Evolutionary conservation across 164 flowering plant species (phyloP), one percentile per base, ranked within the genome.

Genomic region (Akebia trifoliata): DNA sequence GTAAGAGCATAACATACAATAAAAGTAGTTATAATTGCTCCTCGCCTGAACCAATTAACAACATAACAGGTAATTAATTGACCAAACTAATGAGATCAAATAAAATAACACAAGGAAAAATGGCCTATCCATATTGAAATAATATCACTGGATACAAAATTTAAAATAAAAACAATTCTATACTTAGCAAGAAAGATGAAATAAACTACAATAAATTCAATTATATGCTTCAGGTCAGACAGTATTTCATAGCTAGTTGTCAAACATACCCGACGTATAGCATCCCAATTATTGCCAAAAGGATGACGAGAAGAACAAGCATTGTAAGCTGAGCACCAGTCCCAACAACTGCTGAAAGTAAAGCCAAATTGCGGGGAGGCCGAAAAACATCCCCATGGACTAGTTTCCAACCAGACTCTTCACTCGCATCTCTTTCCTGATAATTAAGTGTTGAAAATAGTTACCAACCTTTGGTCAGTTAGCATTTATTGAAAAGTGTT

Each of bases 401-500:
- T 76, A 93, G 97, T 65, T 93, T 93, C 98, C 98, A 93, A 34
- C 98, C 98, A 66, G 98, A 90, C 73, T 93, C 98, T 70, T 93
- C 98, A 70, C 86, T 93, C 22, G 83, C 98, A 78, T 93, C 98
- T 71, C 98, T 81, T 70, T 93, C 98, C 98, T 93, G 80, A 38
- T 47, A 42, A 61, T 29, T 15, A 60, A 14, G 4, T 17, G 18
- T 44, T 14, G 15, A 54, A 25, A 37, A 49, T 15, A 35, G 46
- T 38, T 42, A 67, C 9, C 54, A 49, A 0, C 29, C 24, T 32
- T 17, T 5, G 12, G 36, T 28, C 20, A 32, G 49, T 37, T 12
- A 54, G 11, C 38, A 28, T 26, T 47, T 28, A 14, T 26, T 35
- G 17, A n/a, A n/a, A n/a, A n/a, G n/a, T n/a, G n/a, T n/a, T n/a